Evolutionary conservation across 2,329 filamentous ascomycete genomes (phyloP), one percentile per base, ranked within the genome.

Genomic region (Hymenoscyphus fructigenus): DNA sequence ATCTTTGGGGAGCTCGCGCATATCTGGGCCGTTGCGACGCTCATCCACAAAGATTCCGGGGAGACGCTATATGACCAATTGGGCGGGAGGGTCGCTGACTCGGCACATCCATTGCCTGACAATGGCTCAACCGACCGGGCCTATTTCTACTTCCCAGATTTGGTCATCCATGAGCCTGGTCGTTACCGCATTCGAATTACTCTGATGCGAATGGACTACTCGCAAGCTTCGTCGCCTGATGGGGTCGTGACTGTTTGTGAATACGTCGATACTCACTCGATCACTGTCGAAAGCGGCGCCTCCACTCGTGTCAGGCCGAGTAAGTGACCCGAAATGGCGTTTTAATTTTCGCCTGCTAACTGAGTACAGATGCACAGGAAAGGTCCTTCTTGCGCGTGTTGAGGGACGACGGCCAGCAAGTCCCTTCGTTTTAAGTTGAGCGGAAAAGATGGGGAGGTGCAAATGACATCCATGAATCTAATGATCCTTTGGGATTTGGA

Each of bases 101-200:
- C 70, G 29, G 72, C 74, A 34, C 72, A 74, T 57, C 72, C 74
- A 9, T 60, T 74, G 32, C 66, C 70, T n/a, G 66, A 69, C 10
- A 64, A 58, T 47, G 50, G 50, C 41, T 38, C 62, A 47, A 32
- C 41, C 20, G 72, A 75, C 41, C 67, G 67, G 41, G 72, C 70
- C 1, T 75, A 75, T 62, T 74, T 75, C 60, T 72, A 71, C 58
- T 75, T 75, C 59, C 69, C 72, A 14, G 69, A 75, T 65, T 65
- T 75, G 29, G 65, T 68, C 20, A 74, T 75, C 41, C 47, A 71
- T 44, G 58, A 67, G 9, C 67, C 72, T n/a, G 74, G 74, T 2
- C 65, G 66, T 44, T 75, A 75, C 61, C 66, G 70, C 14, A 66
- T 75, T 23, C 60, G 70, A 60, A 62, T 75, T 26, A 73, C 67